Evolutionary conservation across 225 moss, liverwort and hornwort species (phyloP).

Genomic region (Pseudoscleropodium purum): DNA sequence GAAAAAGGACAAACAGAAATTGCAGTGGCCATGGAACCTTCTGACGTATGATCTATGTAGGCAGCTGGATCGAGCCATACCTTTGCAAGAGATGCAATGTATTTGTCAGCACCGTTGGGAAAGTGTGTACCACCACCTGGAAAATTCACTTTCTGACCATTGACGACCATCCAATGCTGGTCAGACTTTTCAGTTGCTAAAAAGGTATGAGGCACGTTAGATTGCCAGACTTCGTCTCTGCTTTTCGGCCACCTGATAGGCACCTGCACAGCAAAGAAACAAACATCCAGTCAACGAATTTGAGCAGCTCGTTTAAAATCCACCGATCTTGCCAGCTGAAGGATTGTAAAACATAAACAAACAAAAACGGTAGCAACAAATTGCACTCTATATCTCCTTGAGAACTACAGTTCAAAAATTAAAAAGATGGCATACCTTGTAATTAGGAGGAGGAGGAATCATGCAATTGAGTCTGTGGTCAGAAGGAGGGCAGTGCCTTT

Average conservation of each 20-base stretch:
- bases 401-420: neutral
- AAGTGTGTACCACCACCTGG: constrained; percentile 99
- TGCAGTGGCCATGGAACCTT: neutral
- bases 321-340: neutral
- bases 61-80: constrained; percentile 15
- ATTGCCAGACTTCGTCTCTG: constrained; percentile 87
- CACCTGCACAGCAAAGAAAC: constrained; percentile 37
- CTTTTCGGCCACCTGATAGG: constrained; percentile 83
- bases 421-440: constrained; percentile 38
- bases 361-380: neutral
- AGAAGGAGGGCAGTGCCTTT: constrained; percentile 87
- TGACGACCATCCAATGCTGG: constrained; percentile 96
- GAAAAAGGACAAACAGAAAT: neutral
- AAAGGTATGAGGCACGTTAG: constrained; percentile 87
- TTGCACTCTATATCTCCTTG: neutral
- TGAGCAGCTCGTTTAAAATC: neutral
- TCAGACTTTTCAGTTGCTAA: constrained; percentile 86
- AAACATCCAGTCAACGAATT: neutral
- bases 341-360: neutral
- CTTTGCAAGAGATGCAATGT: constrained; percentile 85
- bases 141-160: constrained; percentile 80
- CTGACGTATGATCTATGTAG: neutral
- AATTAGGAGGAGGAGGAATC: constrained; percentile 85
- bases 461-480: constrained; percentile 69
- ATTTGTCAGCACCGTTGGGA: constrained; percentile 87